A percentile compares a stretch with the other conserved stretches of the same genome.
Evolutionary conservation across 306 rosid genomes (phyloP).

Genomic region (Ziziphus jujuba): DNA sequence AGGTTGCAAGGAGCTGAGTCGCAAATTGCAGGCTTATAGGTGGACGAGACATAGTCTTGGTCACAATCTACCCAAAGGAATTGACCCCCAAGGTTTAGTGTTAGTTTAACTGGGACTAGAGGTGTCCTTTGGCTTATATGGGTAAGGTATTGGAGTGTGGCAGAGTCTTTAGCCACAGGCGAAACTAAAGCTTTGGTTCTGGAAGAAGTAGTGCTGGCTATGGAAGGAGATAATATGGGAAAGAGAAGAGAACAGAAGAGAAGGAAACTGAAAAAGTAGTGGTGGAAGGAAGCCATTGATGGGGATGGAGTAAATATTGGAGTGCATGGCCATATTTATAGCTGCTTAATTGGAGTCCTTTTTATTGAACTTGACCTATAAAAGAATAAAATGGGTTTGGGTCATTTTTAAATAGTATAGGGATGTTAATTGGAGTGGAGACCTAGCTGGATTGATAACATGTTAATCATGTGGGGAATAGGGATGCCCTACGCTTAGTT

Average conservation of each 20-base stretch:
- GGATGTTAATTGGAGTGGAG: no score
- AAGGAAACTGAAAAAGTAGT: neutral
- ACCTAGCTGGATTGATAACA: no score
- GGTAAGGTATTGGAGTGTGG: slow-evolving; percentile 46
- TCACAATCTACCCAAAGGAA: slow-evolving; percentile 57
- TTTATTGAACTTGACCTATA: no score
- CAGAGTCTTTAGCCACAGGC: slow-evolving; percentile 42
- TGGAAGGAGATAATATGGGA: slow-evolving; percentile 18
- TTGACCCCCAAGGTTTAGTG: slow-evolving; percentile 51
- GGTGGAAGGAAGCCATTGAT: slow-evolving; percentile 35
- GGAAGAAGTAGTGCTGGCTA: slow-evolving; percentile 39
- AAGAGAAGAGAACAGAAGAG: slow-evolving; percentile 17
- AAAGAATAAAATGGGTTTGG: no score
- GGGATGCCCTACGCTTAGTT: no score
- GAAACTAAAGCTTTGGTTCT: slow-evolving; percentile 54
- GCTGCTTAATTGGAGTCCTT: no score
- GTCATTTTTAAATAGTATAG: no score
- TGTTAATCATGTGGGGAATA: no score
- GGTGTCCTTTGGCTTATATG: slow-evolving; percentile 56
- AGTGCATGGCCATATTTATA: no score
- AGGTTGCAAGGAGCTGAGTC: slow-evolving; percentile 47
- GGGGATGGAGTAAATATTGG: no score
- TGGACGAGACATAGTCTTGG: slow-evolving; percentile 32
- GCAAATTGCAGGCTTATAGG: slow-evolving; percentile 34
- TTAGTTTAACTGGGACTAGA: slow-evolving; percentile 35